Percentiles rank a stretch among this genome's conserved stretches.
Conservation (phyloP, 1,284 basidiomycete genomes). For the Papiliotrema terrestris region DNA sequence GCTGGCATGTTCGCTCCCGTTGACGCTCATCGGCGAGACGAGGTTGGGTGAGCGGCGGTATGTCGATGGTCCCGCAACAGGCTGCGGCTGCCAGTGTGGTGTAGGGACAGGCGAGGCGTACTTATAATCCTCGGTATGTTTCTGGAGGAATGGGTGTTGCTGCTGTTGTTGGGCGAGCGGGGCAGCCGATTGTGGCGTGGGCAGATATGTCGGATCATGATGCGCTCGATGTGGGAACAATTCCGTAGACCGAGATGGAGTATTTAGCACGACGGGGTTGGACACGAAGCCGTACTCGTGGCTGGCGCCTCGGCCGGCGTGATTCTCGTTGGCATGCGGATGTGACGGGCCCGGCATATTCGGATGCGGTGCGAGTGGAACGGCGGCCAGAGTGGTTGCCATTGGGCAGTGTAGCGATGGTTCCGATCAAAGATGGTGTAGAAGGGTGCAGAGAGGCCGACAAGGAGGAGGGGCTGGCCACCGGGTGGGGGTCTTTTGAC, state of each 20-base stretch:
- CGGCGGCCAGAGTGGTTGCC: not conserved
- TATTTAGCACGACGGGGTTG: not conserved
- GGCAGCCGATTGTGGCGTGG: not conserved
- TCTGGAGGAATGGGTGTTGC: slow-evolving; percentile 4
- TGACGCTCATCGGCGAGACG: slow-evolving; percentile 1
- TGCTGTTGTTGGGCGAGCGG: slow-evolving; percentile 1
- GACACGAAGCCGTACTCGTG: not conserved
- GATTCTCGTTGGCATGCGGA: not conserved
- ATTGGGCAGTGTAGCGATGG: not conserved
- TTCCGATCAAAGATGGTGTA: not conserved
- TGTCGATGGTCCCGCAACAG: slow-evolving; percentile 8
- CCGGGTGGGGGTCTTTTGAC: too few relatives aligned
- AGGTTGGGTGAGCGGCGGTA: slow-evolving; percentile 4
- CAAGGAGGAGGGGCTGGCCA: not conserved
- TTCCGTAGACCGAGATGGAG: not conserved
- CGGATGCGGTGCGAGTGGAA: not conserved
- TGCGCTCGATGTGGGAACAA: not conserved
- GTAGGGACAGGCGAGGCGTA: not conserved
- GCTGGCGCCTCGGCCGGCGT: not conserved
- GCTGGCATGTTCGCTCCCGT: not conserved
- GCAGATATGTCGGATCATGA: not conserved
- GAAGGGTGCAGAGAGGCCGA: not conserved
- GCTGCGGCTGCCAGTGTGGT: not conserved
- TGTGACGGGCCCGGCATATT: slow-evolving; percentile 2
- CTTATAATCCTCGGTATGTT: not conserved